Evolutionary conservation across 2,329 filamentous ascomycete species (phyloP).

Genomic region (Exophiala xenobiotica): DNA sequence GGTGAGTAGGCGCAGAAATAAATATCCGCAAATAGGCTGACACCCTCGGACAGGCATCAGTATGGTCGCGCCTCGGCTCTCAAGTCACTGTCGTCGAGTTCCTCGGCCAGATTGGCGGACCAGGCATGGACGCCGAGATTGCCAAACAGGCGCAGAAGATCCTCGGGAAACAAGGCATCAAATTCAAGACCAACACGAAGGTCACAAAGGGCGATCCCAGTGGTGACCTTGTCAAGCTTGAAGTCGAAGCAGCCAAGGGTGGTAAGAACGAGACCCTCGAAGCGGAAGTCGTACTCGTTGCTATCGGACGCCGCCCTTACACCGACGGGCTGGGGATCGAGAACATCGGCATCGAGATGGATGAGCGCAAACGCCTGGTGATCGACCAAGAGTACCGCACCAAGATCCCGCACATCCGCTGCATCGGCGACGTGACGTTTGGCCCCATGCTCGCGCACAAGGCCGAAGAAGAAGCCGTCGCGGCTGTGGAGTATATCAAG

Average conservation of each 20-base stretch:
- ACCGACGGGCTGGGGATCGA: conserved; percentile 88
- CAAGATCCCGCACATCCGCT: conserved; percentile 94
- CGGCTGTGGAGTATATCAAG: conserved; percentile 93
- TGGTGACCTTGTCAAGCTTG: conserved; percentile 74
- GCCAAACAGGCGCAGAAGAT: conserved; percentile 90
- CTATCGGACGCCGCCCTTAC: conserved; percentile 94
- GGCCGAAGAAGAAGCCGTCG: conserved; percentile 96
- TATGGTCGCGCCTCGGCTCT: conserved; percentile 90
- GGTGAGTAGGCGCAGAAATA: conserved; percentile 49
- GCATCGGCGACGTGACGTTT: conserved; percentile 93
- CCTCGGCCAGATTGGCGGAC: conserved; percentile 91
- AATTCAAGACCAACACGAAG: conserved; percentile 98
- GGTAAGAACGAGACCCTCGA: conserved; percentile 92
- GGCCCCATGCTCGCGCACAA: conserved; percentile 99
- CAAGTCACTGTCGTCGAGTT: conserved; percentile 98
- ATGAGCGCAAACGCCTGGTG: conserved; percentile 90
- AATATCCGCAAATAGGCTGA: too few relatives aligned
- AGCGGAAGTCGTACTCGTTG: conserved; percentile 91
- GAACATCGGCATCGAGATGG: conserved; percentile 86
- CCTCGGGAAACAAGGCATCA: conserved; percentile 91
- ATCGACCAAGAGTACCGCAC: conserved; percentile 99
- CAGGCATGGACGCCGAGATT: conserved; percentile 94
- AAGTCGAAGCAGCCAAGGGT: conserved; percentile 89
- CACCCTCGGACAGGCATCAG: conserved; percentile 62
- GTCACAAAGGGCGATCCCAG: conserved; percentile 80